Base-by-base conservation (phyloP, 192 early-diverging fungal species). In the Gonapodya prolifera region DNA sequence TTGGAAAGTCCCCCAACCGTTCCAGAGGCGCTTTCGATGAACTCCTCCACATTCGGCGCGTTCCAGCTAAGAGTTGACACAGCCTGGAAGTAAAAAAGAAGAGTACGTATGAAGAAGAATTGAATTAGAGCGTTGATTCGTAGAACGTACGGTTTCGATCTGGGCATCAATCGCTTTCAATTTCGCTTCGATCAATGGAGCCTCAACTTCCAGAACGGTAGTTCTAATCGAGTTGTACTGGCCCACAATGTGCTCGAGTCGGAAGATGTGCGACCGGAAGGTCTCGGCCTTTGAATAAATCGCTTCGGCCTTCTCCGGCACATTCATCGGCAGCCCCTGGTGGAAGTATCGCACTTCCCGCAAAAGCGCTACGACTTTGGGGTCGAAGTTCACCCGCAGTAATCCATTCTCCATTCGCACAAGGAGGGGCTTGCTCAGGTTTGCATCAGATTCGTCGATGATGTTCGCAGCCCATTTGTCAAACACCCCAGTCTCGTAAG, bases 271-370 rank as follows among this genome's bases (percentile, higher is more conserved):
- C 75, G 84, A 87, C 2, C 88, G 80, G 75, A 90, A 89, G 28
- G 83, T 81, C 45, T 90, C 89, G 29, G 84, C 84, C 70, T 90
- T 90, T 17, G 81, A 77, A 81, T 86, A 90, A 31, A 90, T 87
- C 0, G 70, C 73, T 1, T 78, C 85, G 13, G 89, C 89, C 1
- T 84, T 82, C 31, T 80, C 78, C 1, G 89, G 89, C 35, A 76
- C 17, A 30, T n/a, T 1, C 71, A 74, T 74, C 13, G 71, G 71
- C 28, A 77, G 34, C 30, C 28, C 33, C 29, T 34, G 33, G 30
- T 81, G 87, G 78, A 90, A 87, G 77, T 90, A 90, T 71, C 84
- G 85, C 31, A 90, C 87, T 83, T 90, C 89, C n/a, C 88, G 80
- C 34, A 90, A 74, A 1, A 90, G 81, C 2, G 89, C 89, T n/a